Percentiles rank a stretch among this genome's conserved stretches.
phyloP scores from a whole-genome alignment of 306 rosid genomes.

The Begonia loranthoides region DNA sequence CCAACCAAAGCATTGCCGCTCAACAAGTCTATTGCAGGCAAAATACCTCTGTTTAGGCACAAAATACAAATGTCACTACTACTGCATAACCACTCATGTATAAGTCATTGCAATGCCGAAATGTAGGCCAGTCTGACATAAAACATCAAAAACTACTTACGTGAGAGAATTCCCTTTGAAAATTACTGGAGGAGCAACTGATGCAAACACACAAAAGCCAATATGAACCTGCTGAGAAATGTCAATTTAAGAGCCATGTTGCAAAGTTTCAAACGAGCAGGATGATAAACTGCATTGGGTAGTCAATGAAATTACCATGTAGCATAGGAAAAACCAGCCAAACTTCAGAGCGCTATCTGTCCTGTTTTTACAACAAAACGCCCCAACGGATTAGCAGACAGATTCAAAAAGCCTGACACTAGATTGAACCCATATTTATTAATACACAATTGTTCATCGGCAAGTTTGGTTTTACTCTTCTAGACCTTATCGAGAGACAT shows the following conservation, averaged over 20 bases:
- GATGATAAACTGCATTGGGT: constrained; percentile 9
- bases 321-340: constrained; percentile 72
- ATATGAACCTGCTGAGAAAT: constrained; percentile 60
- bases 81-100: too few relatives aligned
- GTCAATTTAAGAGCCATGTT: constrained; percentile 12
- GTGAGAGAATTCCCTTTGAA: constrained; percentile 75
- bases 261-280: too few relatives aligned
- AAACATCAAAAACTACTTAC: constrained; percentile 31
- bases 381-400: background rate
- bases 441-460: too few relatives aligned
- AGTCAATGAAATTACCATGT: constrained; percentile 34
- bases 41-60: constrained; percentile 56
- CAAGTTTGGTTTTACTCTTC: too few relatives aligned
- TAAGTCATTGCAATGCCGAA: too few relatives aligned
- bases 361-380: constrained; percentile 30
- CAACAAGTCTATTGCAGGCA: constrained; percentile 63
- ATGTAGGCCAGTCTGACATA: background rate
- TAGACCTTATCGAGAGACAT: too few relatives aligned
- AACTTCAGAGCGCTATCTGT: constrained; percentile 91
- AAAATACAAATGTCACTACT: constrained; percentile 16
- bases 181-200: constrained; percentile 84
- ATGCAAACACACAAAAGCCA: constrained; percentile 59
- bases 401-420: background rate
- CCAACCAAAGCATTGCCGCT: constrained; percentile 31
- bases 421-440: background rate